Evolutionary conservation across 2,329 filamentous ascomycete genomes (phyloP), one percentile per base, ranked within the genome.

Genomic region (Pestalotiopsis sp.): DNA sequence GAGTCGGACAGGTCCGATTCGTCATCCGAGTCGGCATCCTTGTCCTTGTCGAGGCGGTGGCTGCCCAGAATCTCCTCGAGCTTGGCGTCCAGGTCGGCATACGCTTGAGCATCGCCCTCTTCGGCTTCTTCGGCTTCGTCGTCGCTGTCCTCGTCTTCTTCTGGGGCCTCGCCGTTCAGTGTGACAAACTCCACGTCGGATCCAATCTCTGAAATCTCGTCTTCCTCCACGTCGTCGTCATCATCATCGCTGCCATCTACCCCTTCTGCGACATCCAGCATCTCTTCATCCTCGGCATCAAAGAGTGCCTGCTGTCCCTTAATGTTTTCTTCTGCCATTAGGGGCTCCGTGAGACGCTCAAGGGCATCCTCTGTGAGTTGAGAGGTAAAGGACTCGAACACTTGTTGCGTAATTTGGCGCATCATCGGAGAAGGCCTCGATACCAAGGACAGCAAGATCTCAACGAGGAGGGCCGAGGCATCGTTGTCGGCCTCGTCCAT

Each of bases 1-100:
- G 95, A 94, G 81, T 98, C 95, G 70, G 94, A 92, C 94, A 99
- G 97, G 80, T 97, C 93, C 2, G 88, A 90, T 69, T 92, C 92
- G 11, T 87, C 87, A 38, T 89, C 89, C 1, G 84, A 84, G 2
- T 87, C 86, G 1, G 86, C 86, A 1, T 86, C 83, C 17, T 80
- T 81, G 70, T 90, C 87, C 66, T 90, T 87, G 76, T 91, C 88
- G 25, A 89, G 81, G 7, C 84, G 82, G 70, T 92, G 91, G 66
- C 91, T 95, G 56, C 93, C 91, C 2, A 97, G 88, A 2, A 95
- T 92, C 72, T 91, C 87, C 2, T 92, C 92, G 36, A 98, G 88
- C 67, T 93, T 91, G 56, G 90, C 89, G 73, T 97, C 91, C 73
- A 97, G 76, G 31, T 85, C 83, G 69, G 83, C 80, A 9, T 82